Base-by-base conservation (phyloP, 2,329 filamentous ascomycete genomes). In the Ophiostoma sp. region DNA sequence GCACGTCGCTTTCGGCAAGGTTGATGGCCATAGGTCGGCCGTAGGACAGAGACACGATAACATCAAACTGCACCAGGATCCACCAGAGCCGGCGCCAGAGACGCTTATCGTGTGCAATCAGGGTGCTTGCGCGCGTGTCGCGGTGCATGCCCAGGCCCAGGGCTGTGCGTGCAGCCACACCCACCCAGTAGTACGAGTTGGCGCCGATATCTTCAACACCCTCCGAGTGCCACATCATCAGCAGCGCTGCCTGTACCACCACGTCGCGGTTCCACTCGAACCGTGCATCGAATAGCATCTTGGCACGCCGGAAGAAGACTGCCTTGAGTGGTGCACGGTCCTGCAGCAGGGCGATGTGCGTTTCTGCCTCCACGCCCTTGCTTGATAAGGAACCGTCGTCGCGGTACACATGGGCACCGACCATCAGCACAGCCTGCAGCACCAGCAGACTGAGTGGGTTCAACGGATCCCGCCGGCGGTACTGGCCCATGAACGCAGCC, bases 401-500 rank as follows among this genome's bases (percentile, higher is more conserved):
- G 4, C 80, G 76, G 77, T 4, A 77, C 1, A 83, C 81, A 74
- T 85, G 84, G 0, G 82, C 79, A 1, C 84, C 84, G 3, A 82
- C 82, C 45, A 85, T 73, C 77, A 98, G 96, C 18, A 98, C 88
- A 7, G 92, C 91, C 77, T 97, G 94, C 0, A 98, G 81, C 69
- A 98, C 84, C 44, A 98, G 81, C 0, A 94, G 93, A 0, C 94
- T 97, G 44, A 97, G 93, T 0, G 89, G 86, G 27, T 87, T 88
- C 69, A 90, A 87, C 93, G 94, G 55, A 84, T 80, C 6, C 80
- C 79, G 68, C 84, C 85, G 73, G 83, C 85, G 0, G 47, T 71
- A 98, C 78, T 97, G 92, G 62, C 92, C 87, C 75, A 95, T 95
- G 74, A 98, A 90, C 55, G 89, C 83, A 1, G 85, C 81, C 75